Evolutionary conservation across 1,284 basidiomycete species (phyloP), one percentile per base, ranked within the genome.

Genomic region (Ustilago xerochloae): DNA sequence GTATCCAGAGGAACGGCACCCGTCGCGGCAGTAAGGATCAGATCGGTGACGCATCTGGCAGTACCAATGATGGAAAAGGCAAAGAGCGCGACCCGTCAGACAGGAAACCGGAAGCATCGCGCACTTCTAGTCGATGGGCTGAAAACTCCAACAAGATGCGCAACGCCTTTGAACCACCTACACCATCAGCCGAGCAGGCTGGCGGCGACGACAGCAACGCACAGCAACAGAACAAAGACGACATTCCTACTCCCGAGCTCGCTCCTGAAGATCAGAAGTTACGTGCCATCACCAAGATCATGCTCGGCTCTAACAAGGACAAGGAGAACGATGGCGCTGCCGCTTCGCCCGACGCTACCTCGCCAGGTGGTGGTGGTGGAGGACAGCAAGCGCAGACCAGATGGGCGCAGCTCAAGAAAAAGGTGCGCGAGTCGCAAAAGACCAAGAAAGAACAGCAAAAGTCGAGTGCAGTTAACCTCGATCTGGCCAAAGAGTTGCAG

Each of bases 231-330:
- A 47, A 52, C 22, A 41, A 57, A 10, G 64, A 50, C 48, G 39
- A 53, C 5, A 29, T 68, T 12, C 57, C 70, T 2, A 73, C 70
- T 10, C 70, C 70, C 7, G 70, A 73, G n/a, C 64, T 73, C 15
- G 39, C 60, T 9, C 64, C 70, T 18, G 70, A 66, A 9, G 64
- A 49, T 3, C 65, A 68, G 18, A 77, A 64, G 56, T 41, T 74
- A 30, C 63, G 65, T 9, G 70, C 75, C 41, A 70, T 77, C 62
- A 73, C 69, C 55, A 77, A 77, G 51, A 69, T 77, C 61, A 77
- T 77, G 75, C 70, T 77, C 18, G 61, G 63, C 12, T 45, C 61
- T 20, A 43, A 38, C 46, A 63, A 56, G 50, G 53, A 53, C 18
- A 59, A 62, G 50, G 53, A 47, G 15, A 56, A 53, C 35, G 56